Base-by-base conservation (phyloP, 129 eudicot species). In the Erigeron canadensis region DNA sequence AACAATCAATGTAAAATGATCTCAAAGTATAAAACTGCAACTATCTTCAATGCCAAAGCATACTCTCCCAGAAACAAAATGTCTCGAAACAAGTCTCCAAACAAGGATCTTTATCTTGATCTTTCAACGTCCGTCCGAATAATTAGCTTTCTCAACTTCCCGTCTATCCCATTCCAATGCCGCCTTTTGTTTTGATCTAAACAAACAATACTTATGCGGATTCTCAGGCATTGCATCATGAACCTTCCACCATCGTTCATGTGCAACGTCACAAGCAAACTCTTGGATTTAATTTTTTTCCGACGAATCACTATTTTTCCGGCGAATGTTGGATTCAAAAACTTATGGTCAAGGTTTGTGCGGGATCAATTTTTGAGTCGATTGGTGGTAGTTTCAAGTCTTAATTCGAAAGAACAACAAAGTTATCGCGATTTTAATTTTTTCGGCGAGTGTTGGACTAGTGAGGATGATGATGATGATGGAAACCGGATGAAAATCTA, bases 171-270 rank as follows among this genome's bases (percentile, higher is more conserved):
- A 85, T 51, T 87, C 95, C 69, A 87, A 73, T 6, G 87, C 76
- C 3, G 97, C 95, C 80, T 90, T 90, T 63, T 87, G 95, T 58
- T 90, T 90, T 9, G 95, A 87, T 65, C 95, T 79, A 10, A 90
- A 87, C 74, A 83, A 73, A 62, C 97, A 90, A 65, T 79, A 90
- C 73, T 83, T 85, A 19, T 90, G 95, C 79, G 87, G 64, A 58
- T 87, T 85, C 64, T 85, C 86, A 2, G 97, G 91, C 97, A 90
- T 90, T 6, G 89, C 88, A 68, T 91, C 97, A 17, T 91, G 96
- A 43, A 91, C 90, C 81, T 79, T 81, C 97, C 97, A 91, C 97
- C 97, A 91, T 10, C 85, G 78, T 9, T 63, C 69, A 6, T 88
- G 96, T 0, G 96, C 96, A 8, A 86, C 84, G 65, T 91, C 87